Percentiles rank a stretch among this genome's conserved stretches.
phyloP scores from a whole-genome alignment of 1,284 basidiomycete species.

The Ceratobasidium sp. region DNA sequence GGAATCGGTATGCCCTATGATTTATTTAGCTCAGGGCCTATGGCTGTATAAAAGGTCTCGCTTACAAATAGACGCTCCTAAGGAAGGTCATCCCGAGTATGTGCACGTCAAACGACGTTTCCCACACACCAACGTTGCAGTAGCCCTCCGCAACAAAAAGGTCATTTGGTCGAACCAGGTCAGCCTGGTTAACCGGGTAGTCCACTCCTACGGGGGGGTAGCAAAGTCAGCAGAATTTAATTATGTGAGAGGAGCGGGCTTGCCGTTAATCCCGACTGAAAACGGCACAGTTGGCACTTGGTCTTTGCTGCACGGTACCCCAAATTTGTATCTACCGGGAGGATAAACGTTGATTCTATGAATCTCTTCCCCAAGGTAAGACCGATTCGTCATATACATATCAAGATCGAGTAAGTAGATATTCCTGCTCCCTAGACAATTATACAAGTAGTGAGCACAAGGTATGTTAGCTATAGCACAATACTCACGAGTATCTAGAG shows the following conservation, averaged over 20 bases:
- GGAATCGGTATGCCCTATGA: conserved; percentile 33
- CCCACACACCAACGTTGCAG: conserved; percentile 35
- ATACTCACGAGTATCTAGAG: neutral
- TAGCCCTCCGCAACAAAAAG: neutral
- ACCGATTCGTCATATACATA: conserved; percentile 14
- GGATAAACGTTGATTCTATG: conserved; percentile 33
- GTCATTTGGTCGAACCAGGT: conserved; percentile 1
- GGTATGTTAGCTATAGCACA: too few species aligned
- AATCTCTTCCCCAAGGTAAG: conserved; percentile 10
- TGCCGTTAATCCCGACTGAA: conserved; percentile 39
- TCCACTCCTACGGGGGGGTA: conserved; percentile 4
- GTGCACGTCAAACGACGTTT: neutral
- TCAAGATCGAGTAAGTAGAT: conserved; percentile 30
- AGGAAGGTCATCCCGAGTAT: conserved; percentile 34
- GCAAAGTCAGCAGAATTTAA: too few species aligned
- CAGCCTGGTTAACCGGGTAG: conserved; percentile 31
- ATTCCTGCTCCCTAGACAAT: conserved; percentile 40
- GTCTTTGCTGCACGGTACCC: conserved; percentile 8
- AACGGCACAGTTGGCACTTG: conserved; percentile 15
- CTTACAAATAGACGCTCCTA: conserved; percentile 38
- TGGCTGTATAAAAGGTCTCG: too few species aligned
- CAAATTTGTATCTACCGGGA: conserved; percentile 26
- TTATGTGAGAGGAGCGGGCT: neutral
- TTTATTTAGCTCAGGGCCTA: too few species aligned
- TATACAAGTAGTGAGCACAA: too few species aligned